Base-by-base conservation (phyloP, 2,329 filamentous ascomycete genomes). In the Lasiodiplodia hormozganensis region DNA sequence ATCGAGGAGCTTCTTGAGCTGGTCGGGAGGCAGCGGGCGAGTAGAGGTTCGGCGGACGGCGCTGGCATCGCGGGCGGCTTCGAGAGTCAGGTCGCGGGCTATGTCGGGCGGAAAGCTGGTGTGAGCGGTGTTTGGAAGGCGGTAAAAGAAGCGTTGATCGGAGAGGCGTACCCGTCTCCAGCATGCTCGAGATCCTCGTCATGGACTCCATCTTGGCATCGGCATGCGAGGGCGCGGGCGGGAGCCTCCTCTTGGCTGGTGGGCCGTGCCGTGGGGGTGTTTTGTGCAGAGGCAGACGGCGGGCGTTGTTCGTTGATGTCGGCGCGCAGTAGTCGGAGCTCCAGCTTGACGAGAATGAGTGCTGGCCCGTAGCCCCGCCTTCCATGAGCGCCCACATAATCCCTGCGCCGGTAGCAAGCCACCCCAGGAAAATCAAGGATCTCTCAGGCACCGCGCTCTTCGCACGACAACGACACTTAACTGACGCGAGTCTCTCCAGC, bases 71-170 rank as follows among this genome's bases (percentile, higher is more conserved):
- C 94, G 93, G 75, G 96, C 95, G 73, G 96, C 96, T 87, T 99
- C 96, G 82, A 99, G 89, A 68, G 96, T 99, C 78, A 99, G 90
- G 82, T 98, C 96, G 82, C 96, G 92, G 78, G 96, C 96, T 97
- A 82, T 97, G 82, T 75, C 62, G 76, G 73, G 40, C 14, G 43
- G 28, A 23, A 34, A 25, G 43, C 40, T 53, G 36, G 38, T 40
- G 65, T 58, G 69, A 65, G 52, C 25, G 40, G 38, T 25, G 66
- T 28, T 47, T 14, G 38, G 56, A 31, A n/a, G 58, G 67, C 54
- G 6, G 21, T 11, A 51, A 36, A 38, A 64, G 7, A 43, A n/a
- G 4, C 36, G 65, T 67, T 54, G 52, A 57, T 43, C 18, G 25
- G 57, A 28, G 38, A 54, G 21, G 74, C 87, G 76, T 86, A 97